These are phyloP conservation scores for Leucogyrophana mollusca DNA, from an alignment of 768 basidiomycete genomes.

Conservation along the genomic window DNA sequence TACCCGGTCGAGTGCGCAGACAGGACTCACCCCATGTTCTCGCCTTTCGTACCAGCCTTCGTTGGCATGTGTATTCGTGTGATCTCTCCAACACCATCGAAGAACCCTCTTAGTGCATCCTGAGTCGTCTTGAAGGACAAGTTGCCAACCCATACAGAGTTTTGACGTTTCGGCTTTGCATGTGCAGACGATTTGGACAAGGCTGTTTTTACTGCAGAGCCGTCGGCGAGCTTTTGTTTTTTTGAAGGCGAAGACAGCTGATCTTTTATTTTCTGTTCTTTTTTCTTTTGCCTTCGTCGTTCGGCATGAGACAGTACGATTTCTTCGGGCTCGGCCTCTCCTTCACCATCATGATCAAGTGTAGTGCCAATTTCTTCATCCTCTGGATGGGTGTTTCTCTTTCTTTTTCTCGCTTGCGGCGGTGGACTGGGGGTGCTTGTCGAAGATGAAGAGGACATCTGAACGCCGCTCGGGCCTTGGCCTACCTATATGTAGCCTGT, in stretches of 20 bases:
- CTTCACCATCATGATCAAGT: slow-evolving; percentile 21
- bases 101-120: slow-evolving; percentile 68
- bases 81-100: slow-evolving; percentile 69
- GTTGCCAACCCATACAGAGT: slow-evolving; percentile 97
- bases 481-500: too few species aligned
- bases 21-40: slow-evolving; percentile 75
- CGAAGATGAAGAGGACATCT: slow-evolving; percentile 22
- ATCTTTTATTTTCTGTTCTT: slow-evolving; percentile 24
- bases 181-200: slow-evolving; percentile 10
- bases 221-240: slow-evolving; percentile 46
- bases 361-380: slow-evolving; percentile 19
- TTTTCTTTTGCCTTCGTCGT: slow-evolving; percentile 60
- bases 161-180: slow-evolving; percentile 55
- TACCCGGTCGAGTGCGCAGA: neutral
- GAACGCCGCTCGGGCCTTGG: too few species aligned
- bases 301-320: slow-evolving; percentile 77
- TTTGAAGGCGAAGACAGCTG: slow-evolving; percentile 29
- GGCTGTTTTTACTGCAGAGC: slow-evolving; percentile 1
- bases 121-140: slow-evolving; percentile 85
- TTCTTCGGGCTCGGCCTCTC: slow-evolving; percentile 26
- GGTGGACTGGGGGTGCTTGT: slow-evolving; percentile 33
- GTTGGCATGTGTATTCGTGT: slow-evolving; percentile 86
- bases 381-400: slow-evolving; percentile 14
- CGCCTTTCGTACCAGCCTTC: slow-evolving; percentile 57
- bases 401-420: slow-evolving; percentile 21